Conservation (phyloP, 2,329 filamentous ascomycete species). For the Colletotrichum nymphaeae region DNA sequence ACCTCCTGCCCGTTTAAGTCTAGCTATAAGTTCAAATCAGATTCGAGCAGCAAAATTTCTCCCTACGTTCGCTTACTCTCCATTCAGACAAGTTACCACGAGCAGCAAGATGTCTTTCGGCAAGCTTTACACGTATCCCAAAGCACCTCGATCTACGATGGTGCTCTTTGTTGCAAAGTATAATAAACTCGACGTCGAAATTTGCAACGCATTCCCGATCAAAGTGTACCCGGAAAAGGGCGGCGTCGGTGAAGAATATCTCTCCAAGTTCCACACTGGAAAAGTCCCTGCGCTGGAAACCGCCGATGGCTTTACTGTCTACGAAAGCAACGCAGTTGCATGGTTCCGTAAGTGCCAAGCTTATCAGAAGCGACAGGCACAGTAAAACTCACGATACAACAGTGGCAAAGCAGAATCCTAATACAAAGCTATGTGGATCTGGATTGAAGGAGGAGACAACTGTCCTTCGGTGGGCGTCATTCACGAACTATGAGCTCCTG, state of each 20-base stretch:
- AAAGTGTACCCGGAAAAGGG: constrained; percentile 17
- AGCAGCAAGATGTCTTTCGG: constrained; percentile 22
- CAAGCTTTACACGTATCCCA: constrained; percentile 13
- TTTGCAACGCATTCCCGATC: constrained; percentile 15
- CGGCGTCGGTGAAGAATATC: constrained; percentile 3
- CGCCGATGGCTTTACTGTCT: not conserved
- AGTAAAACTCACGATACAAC: accelerated
- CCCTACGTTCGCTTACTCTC: not conserved
- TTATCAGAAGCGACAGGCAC: no score
- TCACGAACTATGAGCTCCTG: constrained; percentile 9
- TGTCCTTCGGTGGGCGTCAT: constrained; percentile 3
- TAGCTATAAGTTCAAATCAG: not conserved
- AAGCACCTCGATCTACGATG: constrained; percentile 7
- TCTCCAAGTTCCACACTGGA: constrained; percentile 13
- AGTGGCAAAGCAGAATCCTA: constrained; percentile 16
- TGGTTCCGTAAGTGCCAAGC: not conserved
- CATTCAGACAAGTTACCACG: not conserved
- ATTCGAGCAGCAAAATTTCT: not conserved
- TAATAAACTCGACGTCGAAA: not conserved
- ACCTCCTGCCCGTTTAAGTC: not conserved
- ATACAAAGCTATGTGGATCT: constrained; percentile 1
- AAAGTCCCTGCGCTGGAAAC: constrained; percentile 10
- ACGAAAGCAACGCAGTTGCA: constrained; percentile 8
- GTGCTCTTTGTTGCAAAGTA: constrained; percentile 11
- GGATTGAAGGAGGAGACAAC: constrained; percentile 5